Conservation (phyloP, 2,329 filamentous ascomycete species). For the Fonsecaea multimorphosa region DNA sequence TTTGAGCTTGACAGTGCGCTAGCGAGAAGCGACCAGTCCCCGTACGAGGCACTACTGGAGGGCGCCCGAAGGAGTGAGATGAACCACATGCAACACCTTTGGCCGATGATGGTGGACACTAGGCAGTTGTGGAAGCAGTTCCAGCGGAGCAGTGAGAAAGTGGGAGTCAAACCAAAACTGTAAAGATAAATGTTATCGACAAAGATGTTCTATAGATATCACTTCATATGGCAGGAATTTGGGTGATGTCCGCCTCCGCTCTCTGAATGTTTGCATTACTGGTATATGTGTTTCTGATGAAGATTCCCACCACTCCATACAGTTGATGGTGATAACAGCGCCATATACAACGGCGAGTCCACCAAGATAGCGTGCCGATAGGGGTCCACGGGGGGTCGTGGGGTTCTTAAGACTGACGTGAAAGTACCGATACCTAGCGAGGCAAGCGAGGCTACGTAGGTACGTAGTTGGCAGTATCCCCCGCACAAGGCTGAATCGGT, state of each 20-base stretch:
- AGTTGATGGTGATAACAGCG: background rate
- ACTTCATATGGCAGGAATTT: background rate
- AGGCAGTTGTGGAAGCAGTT: constrained; percentile 32
- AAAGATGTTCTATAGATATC: background rate
- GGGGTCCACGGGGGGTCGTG: no score
- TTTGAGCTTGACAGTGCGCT: constrained; percentile 41
- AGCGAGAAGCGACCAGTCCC: constrained; percentile 37
- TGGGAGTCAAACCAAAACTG: background rate
- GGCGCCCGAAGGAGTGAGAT: constrained; percentile 40
- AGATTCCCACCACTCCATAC: no score
- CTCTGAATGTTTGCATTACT: no score
- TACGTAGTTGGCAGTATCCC: background rate
- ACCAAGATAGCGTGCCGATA: no score
- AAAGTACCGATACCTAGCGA: no score
- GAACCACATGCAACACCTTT: constrained; percentile 38
- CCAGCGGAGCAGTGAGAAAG: background rate
- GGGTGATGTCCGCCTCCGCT: no score
- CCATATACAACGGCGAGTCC: background rate
- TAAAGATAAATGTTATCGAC: background rate
- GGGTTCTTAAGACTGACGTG: background rate
- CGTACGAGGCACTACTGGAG: constrained; percentile 40
- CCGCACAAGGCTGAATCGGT: constrained; percentile 2
- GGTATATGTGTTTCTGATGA: no score
- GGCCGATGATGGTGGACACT: constrained; percentile 38
- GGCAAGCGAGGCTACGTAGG: no score